Evolutionary conservation across 2,329 filamentous ascomycete species (phyloP), one percentile per base, ranked within the genome.

Genomic region (Xylaria sp.): DNA sequence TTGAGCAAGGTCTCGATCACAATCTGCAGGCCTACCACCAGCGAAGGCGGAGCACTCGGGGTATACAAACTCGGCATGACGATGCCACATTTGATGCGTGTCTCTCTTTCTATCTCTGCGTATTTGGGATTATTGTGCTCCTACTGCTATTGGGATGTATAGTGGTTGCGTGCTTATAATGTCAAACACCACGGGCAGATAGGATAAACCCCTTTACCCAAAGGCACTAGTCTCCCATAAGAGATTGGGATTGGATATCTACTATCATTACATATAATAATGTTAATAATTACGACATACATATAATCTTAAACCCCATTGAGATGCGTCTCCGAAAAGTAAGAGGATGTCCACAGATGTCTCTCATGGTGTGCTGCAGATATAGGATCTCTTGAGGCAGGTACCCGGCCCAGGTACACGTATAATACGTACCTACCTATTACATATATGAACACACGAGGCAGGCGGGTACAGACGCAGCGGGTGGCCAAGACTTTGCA

Each of bases 91-190:
- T 71, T 35, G 60, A 69, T 40, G 40, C 43, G 31, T 53, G 64
- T 11, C 61, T 72, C 5, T 40, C 42, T 38, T 60, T 72, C 19
- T 68, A 69, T 52, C 66, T 64, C 53, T 61, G 67, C 9, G 60
- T 72, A 12, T 46, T 73, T n/a, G 46, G 43, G 6, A 15, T 73
- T 2, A 23, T 67, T 4, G 35, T 69, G 1, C 59, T 67, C 2
- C 0, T 68, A 2, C 14, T 68, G 9, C 35, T 73, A 0, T 71
- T 9, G 53, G 71, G 19, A 38, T 67, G 7, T 23, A 68, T 12
- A 52, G 57, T 14, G 47, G 63, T 21, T 68, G 69, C 38, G 33
- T 69, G 15, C 40, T 50, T 42, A 58, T 60, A 21, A 52, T 38
- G 6, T 25, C 47, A 15, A 19, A 57, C 19, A 57, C n/a, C 31